Evolutionary conservation across 2,329 filamentous ascomycete genomes (phyloP).

Genomic region (Talaromyces verruculosus): DNA sequence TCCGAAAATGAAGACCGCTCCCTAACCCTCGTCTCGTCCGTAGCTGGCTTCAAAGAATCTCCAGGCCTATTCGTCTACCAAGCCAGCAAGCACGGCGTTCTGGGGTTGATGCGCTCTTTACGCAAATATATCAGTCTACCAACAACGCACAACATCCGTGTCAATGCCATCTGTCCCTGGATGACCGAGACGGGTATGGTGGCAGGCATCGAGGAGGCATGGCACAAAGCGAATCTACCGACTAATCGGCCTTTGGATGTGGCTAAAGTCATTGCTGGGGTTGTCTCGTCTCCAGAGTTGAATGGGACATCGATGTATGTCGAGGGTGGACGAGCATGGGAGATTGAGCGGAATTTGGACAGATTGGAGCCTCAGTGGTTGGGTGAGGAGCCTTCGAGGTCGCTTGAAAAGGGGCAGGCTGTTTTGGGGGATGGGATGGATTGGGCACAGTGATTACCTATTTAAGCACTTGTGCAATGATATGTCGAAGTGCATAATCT

Average conservation of each 20-base stretch:
- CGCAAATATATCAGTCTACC: background rate
- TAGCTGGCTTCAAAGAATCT: slow-evolving; percentile 2
- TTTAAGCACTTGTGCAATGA: background rate
- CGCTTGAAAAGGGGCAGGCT: background rate
- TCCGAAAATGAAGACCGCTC: background rate
- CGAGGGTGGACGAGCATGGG: background rate
- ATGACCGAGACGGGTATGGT: slow-evolving; percentile 1
- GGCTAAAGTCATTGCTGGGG: background rate
- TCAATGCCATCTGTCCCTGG: background rate
- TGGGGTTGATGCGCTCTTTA: background rate
- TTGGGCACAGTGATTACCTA: background rate
- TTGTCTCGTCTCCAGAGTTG: background rate
- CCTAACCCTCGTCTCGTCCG: background rate
- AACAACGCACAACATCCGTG: background rate
- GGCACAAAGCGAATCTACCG: background rate
- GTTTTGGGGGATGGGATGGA: background rate
- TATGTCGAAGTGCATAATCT: too few species aligned
- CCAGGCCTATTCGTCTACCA: background rate
- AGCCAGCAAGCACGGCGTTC: background rate
- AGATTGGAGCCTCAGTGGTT: background rate
- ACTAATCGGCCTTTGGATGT: background rate
- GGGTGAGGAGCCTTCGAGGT: background rate
- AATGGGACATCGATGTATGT: background rate
- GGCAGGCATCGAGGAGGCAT: background rate
- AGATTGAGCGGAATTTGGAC: slow-evolving; percentile 1